Conservation (phyloP, 139 green algal genomes). For the Picochlorum sp. region DNA sequence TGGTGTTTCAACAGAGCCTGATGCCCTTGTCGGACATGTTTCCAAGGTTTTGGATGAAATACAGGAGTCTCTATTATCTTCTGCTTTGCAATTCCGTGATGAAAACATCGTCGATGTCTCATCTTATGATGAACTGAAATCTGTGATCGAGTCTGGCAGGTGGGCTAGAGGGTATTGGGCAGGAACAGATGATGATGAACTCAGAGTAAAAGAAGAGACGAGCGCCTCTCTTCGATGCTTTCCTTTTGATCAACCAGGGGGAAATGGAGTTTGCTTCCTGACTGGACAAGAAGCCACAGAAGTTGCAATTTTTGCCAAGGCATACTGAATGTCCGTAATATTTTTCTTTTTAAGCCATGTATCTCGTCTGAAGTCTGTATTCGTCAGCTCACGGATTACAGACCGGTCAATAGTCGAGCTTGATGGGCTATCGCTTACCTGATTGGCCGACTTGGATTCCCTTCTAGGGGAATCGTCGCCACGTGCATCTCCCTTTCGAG, state of each 20-base stretch:
- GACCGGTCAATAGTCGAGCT: too few species aligned
- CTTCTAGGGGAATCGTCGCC: too few species aligned
- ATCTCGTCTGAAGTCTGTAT: too few species aligned
- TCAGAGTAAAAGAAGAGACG: conserved; percentile 90
- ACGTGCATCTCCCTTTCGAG: too few species aligned
- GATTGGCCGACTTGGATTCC: too few species aligned
- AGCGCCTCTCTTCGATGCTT: conserved; percentile 88
- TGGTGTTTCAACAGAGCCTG: conserved; percentile 65
- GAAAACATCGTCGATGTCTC: conserved; percentile 91
- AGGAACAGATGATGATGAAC: conserved; percentile 76
- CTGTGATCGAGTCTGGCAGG: conserved; percentile 66
- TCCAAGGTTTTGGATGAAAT: conserved; percentile 43
- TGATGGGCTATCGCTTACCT: too few species aligned
- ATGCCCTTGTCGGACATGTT: conserved; percentile 46
- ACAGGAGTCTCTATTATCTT: conserved; percentile 48
- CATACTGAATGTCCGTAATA: conserved; percentile 57
- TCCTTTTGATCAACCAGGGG: conserved; percentile 78
- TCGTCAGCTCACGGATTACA: too few species aligned
- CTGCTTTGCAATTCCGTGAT: conserved; percentile 82
- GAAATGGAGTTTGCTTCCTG: conserved; percentile 65
- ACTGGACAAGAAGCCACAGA: conserved; percentile 62
- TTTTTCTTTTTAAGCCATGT: too few species aligned
- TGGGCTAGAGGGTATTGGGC: conserved; percentile 89
- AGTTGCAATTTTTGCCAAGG: conserved; percentile 93
- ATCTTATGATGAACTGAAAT: conserved; percentile 87